These are phyloP conservation scores for Mrakia blollopis DNA, from an alignment of 768 basidiomycete genomes.

Conservation along the genomic window DNA sequence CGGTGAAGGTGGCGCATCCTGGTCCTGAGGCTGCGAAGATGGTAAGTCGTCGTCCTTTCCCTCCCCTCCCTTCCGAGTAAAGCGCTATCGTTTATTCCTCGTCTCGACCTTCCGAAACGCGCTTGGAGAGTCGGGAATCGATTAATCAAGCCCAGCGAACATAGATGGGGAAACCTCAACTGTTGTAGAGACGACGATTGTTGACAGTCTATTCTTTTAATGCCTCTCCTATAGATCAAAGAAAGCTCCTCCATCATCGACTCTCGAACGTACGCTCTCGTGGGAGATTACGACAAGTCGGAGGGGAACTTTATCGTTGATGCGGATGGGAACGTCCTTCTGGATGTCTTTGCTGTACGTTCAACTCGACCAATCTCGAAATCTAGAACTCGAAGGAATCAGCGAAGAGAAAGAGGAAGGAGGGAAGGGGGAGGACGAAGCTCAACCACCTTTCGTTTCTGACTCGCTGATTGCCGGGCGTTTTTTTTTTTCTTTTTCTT, in stretches of 20 bases:
- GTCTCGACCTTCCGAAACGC: not conserved
- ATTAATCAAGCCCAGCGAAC: too few species aligned
- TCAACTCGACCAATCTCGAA: too few species aligned
- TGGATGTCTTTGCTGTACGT: constrained; percentile 45
- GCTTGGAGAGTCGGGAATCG: too few species aligned
- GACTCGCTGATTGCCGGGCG: not conserved
- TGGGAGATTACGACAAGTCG: constrained; percentile 29
- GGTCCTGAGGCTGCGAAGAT: constrained; percentile 41
- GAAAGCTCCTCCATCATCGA: constrained; percentile 23
- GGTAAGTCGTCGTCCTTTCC: constrained; percentile 37
- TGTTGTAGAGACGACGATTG: too few species aligned
- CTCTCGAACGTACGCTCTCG: constrained; percentile 31
- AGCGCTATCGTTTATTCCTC: not conserved
- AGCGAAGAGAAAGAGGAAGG: not conserved
- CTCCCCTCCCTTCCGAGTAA: not conserved
- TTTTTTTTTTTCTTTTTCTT: not conserved
- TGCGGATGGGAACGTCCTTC: constrained; percentile 47
- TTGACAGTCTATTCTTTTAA: too few species aligned
- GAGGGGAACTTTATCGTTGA: constrained; percentile 47
- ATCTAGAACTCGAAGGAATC: too few species aligned
- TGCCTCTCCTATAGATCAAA: not conserved
- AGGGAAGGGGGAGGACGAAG: not conserved
- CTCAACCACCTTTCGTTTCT: not conserved
- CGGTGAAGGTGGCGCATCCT: constrained; percentile 21
- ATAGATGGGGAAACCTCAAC: too few species aligned